phyloP scores from a whole-genome alignment of 2,329 filamentous ascomycete genomes.

The Colletotrichum australisinense region DNA sequence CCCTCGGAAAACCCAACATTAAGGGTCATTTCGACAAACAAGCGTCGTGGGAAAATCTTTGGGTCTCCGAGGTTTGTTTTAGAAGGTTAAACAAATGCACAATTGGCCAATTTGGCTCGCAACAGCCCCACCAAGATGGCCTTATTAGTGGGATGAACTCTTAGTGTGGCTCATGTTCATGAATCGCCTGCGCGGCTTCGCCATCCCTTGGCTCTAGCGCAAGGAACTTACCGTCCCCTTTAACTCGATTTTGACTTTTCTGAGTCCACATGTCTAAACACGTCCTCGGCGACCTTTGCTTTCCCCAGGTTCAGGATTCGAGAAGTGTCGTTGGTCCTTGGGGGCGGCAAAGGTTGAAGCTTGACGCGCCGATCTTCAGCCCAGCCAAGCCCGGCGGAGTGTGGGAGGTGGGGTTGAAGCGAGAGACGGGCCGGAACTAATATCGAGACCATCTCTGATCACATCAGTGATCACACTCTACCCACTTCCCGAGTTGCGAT shows the following conservation, averaged over 20 bases:
- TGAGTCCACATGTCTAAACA: not conserved
- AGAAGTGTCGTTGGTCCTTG: not conserved
- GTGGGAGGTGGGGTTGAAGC: slow-evolving; percentile 25
- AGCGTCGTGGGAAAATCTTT: not conserved
- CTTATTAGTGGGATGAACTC: slow-evolving; percentile 7
- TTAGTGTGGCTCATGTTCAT: slow-evolving; percentile 9
- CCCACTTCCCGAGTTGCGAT: slow-evolving; percentile 5
- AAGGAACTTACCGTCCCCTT: not conserved
- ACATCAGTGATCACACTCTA: not conserved
- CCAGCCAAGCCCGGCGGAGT: not conserved
- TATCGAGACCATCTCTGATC: not conserved
- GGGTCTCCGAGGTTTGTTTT: not conserved
- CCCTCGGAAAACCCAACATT: not conserved
- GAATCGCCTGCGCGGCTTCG: not conserved
- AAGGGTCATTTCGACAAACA: slow-evolving; percentile 3
- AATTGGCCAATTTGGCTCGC: slow-evolving; percentile 6
- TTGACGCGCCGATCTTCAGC: not conserved
- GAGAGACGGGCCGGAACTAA: not conserved
- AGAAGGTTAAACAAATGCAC: not conserved
- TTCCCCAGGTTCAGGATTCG: not conserved
- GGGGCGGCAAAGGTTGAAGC: not conserved
- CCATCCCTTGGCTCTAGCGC: not conserved
- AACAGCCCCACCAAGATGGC: not conserved
- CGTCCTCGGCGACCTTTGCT: not conserved
- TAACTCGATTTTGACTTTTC: not conserved